Percentiles rank a stretch among this genome's conserved stretches.
Evolutionary conservation across 2,329 filamentous ascomycete genomes (phyloP).

Genomic region (Podosphaera fusca): DNA sequence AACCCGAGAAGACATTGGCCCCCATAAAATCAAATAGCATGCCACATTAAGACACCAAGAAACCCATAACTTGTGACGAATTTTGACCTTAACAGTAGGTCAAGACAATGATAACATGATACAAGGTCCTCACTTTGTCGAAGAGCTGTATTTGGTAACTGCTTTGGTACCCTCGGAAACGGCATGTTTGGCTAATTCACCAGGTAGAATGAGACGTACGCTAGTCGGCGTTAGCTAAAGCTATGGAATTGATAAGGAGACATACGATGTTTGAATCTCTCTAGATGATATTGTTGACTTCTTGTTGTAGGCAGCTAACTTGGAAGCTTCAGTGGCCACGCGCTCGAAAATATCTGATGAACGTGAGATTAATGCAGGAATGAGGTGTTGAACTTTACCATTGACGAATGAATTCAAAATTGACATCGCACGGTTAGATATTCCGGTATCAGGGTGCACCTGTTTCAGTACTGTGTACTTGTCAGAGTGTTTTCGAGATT

Average conservation of each 20-base stretch:
- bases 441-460: slow-evolving; percentile 98
- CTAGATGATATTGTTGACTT: slow-evolving; percentile 99
- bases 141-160: slow-evolving; percentile 99
- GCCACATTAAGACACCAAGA: slow-evolving; percentile 36
- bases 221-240: slow-evolving; percentile 16
- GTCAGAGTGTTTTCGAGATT: slow-evolving; percentile 1
- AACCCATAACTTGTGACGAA: too few species aligned
- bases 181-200: slow-evolving; percentile 97
- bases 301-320: slow-evolving; percentile 99
- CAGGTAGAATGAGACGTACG: slow-evolving; percentile 89
- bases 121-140: slow-evolving; percentile 49
- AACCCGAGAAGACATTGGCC: slow-evolving; percentile 46
- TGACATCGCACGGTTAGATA: slow-evolving; percentile 99
- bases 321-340: slow-evolving; percentile 93
- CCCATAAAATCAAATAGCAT: slow-evolving; percentile 28
- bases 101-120: too few species aligned
- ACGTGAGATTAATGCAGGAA: slow-evolving; percentile 9
- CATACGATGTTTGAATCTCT: slow-evolving; percentile 91
- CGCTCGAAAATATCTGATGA: slow-evolving; percentile 91
- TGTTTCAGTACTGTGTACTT: slow-evolving; percentile 71
- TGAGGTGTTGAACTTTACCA: slow-evolving; percentile 30
- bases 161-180: slow-evolving; percentile 99
- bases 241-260: slow-evolving; percentile 5
- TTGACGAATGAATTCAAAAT: slow-evolving; percentile 99
- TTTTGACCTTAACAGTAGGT: too few species aligned